Conservation (phyloP, 768 basidiomycete genomes). For the Kwoniella europaea region DNA sequence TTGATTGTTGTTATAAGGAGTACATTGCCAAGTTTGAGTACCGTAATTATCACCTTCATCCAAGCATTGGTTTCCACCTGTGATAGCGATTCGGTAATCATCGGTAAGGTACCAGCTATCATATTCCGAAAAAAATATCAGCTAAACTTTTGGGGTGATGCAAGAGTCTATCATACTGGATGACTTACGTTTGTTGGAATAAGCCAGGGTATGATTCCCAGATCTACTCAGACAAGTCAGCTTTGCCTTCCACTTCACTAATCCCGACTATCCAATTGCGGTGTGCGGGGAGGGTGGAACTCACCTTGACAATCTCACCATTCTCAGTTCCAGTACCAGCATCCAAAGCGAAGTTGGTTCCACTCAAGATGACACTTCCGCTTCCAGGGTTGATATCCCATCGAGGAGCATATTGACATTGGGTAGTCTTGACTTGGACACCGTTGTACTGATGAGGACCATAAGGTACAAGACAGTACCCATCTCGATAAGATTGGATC, state of each 20-base stretch:
- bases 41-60: conserved; percentile 39
- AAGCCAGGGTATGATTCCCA: conserved; percentile 29
- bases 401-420: conserved; percentile 15
- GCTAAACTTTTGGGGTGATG: too few relatives aligned
- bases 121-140: background rate
- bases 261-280: background rate
- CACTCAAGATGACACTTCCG: conserved; percentile 22
- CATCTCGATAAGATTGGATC: conserved; percentile 22
- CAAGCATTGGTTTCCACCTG: conserved; percentile 54
- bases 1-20: conserved; percentile 55
- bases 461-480: background rate
- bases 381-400: conserved; percentile 30
- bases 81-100: conserved; percentile 55
- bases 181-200: conserved; percentile 23
- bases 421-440: conserved; percentile 6
- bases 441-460: conserved; percentile 12
- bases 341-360: conserved; percentile 21
- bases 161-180: rapidly evolving
- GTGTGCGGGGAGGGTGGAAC: background rate
- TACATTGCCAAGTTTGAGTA: conserved; percentile 54
- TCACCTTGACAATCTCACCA: conserved; percentile 10
- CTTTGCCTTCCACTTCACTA: background rate
- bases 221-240: background rate
- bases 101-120: conserved; percentile 41
- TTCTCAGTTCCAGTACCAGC: conserved; percentile 21